Evolutionary conservation across 306 rosid genomes (phyloP).

Genomic region (Dryas octopetala): DNA sequence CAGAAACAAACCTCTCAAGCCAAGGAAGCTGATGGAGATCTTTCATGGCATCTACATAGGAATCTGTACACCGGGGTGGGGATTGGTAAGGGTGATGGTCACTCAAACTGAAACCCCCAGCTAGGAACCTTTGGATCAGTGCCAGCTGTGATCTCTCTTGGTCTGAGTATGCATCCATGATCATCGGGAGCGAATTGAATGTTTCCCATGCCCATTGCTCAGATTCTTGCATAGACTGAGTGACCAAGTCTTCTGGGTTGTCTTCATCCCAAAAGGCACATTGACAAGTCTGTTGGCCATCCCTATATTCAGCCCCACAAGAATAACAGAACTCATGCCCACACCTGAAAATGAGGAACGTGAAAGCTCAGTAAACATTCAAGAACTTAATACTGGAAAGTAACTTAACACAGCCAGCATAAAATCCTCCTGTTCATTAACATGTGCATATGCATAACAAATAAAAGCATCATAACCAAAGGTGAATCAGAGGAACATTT

Average conservation of each 20-base stretch:
- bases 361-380: background rate
- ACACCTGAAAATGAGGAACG: slow-evolving; percentile 57
- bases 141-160: slow-evolving; percentile 90
- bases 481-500: background rate
- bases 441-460: background rate
- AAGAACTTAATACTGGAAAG: background rate
- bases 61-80: slow-evolving; percentile 85
- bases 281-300: slow-evolving; percentile 72
- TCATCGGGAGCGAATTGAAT: slow-evolving; percentile 78
- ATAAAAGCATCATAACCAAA: background rate
- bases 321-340: slow-evolving; percentile 89
- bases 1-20: slow-evolving; percentile 94
- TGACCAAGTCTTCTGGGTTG: slow-evolving; percentile 51
- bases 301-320: slow-evolving; percentile 72
- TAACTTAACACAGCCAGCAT: background rate
- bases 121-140: slow-evolving; percentile 79
- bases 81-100: slow-evolving; percentile 85
- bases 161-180: slow-evolving; percentile 82
- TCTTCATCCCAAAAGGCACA: slow-evolving; percentile 88
- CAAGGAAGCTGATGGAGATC: slow-evolving; percentile 98
- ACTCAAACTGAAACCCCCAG: slow-evolving; percentile 78
- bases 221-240: slow-evolving; percentile 83
- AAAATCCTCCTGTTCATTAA: background rate
- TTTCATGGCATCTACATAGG: slow-evolving; percentile 77
- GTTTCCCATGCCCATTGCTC: slow-evolving; percentile 99